These are phyloP conservation scores for Hericium rajendrae DNA, from an alignment of 768 basidiomycete species.

Conservation along the genomic window DNA sequence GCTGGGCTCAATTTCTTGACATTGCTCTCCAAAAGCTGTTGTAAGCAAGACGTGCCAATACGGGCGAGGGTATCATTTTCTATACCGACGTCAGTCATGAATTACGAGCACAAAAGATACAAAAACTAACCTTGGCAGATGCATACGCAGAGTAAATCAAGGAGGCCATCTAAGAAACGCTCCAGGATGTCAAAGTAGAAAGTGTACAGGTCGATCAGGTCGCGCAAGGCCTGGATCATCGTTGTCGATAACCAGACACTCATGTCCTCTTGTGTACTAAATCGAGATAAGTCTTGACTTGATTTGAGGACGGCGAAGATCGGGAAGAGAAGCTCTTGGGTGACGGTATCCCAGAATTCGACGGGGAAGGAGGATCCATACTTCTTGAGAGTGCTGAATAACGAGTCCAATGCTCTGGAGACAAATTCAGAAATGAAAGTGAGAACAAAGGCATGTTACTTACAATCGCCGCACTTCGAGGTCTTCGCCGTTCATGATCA, in stretches of 20 bases:
- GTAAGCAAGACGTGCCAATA: slow-evolving; percentile 95
- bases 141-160: slow-evolving; percentile 90
- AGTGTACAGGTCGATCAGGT: slow-evolving; percentile 92
- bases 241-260: slow-evolving; percentile 99
- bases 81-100: slow-evolving; percentile 23
- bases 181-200: slow-evolving; percentile 90
- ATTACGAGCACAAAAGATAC: neutral
- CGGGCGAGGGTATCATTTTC: slow-evolving; percentile 97
- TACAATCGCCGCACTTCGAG: slow-evolving; percentile 93
- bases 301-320: slow-evolving; percentile 96
- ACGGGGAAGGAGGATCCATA: slow-evolving; percentile 79
- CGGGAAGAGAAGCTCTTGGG: slow-evolving; percentile 92
- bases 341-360: slow-evolving; percentile 97
- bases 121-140: slow-evolving; percentile 85
- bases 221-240: slow-evolving; percentile 94
- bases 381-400: slow-evolving; percentile 88
- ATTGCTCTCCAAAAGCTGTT: slow-evolving; percentile 91
- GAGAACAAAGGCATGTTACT: slow-evolving; percentile 21
- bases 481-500: slow-evolving; percentile 99
- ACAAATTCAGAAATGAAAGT: neutral
- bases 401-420: slow-evolving; percentile 85
- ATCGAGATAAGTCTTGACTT: slow-evolving; percentile 84
- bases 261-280: slow-evolving; percentile 97
- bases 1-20: slow-evolving; percentile 73
- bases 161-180: slow-evolving; percentile 82